These are phyloP conservation scores for Beauveria medogensis DNA, from an alignment of 2,329 filamentous ascomycete species.

Conservation along the genomic window DNA sequence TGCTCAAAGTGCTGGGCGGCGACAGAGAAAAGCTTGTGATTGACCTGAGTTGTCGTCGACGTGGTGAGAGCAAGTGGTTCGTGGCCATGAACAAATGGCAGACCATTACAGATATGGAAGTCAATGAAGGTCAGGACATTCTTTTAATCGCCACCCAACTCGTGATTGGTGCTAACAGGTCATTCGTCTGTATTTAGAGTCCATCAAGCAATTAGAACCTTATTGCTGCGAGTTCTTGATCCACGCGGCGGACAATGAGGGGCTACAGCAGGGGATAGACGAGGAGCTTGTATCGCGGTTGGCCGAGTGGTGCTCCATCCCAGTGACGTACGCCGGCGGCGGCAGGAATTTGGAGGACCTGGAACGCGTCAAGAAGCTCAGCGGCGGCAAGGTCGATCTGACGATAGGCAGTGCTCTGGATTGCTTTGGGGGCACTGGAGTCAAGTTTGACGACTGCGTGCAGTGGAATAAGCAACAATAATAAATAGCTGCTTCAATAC, in stretches of 20 bases:
- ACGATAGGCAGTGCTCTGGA: slow-evolving; percentile 96
- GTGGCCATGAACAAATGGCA: slow-evolving; percentile 99
- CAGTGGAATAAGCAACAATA: slow-evolving; percentile 61
- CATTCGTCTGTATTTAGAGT: slow-evolving; percentile 44
- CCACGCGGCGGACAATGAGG: slow-evolving; percentile 94
- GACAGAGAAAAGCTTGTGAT: slow-evolving; percentile 81
- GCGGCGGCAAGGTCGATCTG: slow-evolving; percentile 74
- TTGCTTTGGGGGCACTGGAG: slow-evolving; percentile 83
- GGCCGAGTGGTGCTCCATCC: slow-evolving; percentile 80
- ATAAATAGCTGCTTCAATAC: neutral
- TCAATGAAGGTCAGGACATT: slow-evolving; percentile 63
- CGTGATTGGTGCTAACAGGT: neutral
- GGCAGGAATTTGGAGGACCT: slow-evolving; percentile 75
- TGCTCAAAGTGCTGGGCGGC: slow-evolving; percentile 63
- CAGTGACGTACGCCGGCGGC: slow-evolving; percentile 95
- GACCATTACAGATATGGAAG: slow-evolving; percentile 92
- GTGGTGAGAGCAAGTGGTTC: slow-evolving; percentile 68
- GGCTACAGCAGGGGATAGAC: slow-evolving; percentile 84
- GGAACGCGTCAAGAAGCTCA: slow-evolving; percentile 71
- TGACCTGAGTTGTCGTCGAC: slow-evolving; percentile 82
- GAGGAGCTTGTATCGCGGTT: slow-evolving; percentile 70
- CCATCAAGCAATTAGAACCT: slow-evolving; percentile 72
- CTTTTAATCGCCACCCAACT: neutral
- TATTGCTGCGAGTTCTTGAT: slow-evolving; percentile 96
- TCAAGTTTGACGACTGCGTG: slow-evolving; percentile 83